Evolutionary conservation across 139 green algal species (phyloP), one percentile per base, ranked within the genome.

Genomic region (Diplosphaera chodatii): DNA sequence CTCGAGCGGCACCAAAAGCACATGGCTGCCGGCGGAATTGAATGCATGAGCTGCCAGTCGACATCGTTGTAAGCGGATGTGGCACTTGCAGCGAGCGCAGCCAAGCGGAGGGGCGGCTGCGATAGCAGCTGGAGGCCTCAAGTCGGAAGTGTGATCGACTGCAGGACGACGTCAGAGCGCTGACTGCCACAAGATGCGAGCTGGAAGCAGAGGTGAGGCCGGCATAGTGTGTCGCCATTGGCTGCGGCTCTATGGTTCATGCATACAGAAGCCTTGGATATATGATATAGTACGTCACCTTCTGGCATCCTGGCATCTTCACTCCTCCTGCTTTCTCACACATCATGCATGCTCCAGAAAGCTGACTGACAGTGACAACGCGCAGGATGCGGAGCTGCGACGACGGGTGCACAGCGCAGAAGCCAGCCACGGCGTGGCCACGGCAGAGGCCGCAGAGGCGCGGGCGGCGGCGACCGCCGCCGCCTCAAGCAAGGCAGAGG

Each of bases 171-270:
- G 83, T 84, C 48, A 67, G 85, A 1, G 81, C 84, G 74, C 78
- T 96, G 70, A 59, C 82, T 55, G 82, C 92, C n/a, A 66, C 78
- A 33, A 94, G 95, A 72, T 95, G 87, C 70, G 78, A 81, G 32
- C 80, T 96, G 27, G 91, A 96, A 27, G 82, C 70, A 18, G 85
- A 87, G 82, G 85, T 89, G n/a, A n/a, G n/a, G n/a, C n/a, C n/a
- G n/a, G n/a, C n/a, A n/a, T n/a, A n/a, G n/a, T n/a, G n/a, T n/a
- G n/a, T n/a, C n/a, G n/a, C n/a, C n/a, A n/a, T n/a, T n/a, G n/a
- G n/a, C n/a, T n/a, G n/a, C n/a, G n/a, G n/a, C n/a, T n/a, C n/a
- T n/a, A n/a, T n/a, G n/a, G n/a, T n/a, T n/a, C n/a, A n/a, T n/a
- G n/a, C n/a, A n/a, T n/a, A n/a, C n/a, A n/a, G n/a, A n/a, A n/a